A percentile compares a stretch with the other conserved stretches of the same genome.
These are phyloP conservation scores for Proliferodiscus dingleyae DNA, from an alignment of 2,329 filamentous ascomycete genomes.

Conservation along the genomic window DNA sequence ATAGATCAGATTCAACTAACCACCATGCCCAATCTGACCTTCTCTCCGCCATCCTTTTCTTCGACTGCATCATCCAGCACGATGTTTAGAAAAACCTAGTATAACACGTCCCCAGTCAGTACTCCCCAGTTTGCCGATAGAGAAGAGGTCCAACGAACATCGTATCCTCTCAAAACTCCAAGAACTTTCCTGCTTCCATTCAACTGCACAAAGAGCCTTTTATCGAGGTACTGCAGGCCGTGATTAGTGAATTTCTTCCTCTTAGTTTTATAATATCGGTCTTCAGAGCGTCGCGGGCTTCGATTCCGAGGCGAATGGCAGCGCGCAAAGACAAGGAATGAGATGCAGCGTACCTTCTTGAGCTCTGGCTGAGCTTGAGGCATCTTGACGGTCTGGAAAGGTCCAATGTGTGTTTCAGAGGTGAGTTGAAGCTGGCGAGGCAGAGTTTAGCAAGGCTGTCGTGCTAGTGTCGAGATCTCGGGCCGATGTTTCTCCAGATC, in stretches of 20 bases:
- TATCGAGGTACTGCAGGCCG: slow-evolving; percentile 83
- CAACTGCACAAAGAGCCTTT: slow-evolving; percentile 94
- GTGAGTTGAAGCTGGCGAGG: not conserved
- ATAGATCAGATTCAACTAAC: too few relatives aligned
- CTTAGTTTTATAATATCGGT: slow-evolving; percentile 11
- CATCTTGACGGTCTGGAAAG: slow-evolving; percentile 51
- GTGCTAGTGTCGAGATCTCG: slow-evolving; percentile 20
- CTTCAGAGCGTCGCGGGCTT: slow-evolving; percentile 12
- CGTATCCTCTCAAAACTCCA: slow-evolving; percentile 89
- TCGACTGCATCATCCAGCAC: slow-evolving; percentile 96
- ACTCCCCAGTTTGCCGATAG: not conserved
- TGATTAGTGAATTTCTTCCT: slow-evolving; percentile 55
- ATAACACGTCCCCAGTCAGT: slow-evolving; percentile 17
- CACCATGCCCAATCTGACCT: slow-evolving; percentile 86
- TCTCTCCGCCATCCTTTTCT: slow-evolving; percentile 88
- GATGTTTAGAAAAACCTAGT: slow-evolving; percentile 93
- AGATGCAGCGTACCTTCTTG: slow-evolving; percentile 70
- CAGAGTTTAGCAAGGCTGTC: slow-evolving; percentile 1
- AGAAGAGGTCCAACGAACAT: slow-evolving; percentile 55
- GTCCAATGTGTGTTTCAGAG: slow-evolving; percentile 6
- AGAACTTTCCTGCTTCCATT: slow-evolving; percentile 98
- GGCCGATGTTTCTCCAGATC: slow-evolving; percentile 19
- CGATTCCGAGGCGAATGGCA: slow-evolving; percentile 3
- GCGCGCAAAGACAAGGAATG: slow-evolving; percentile 2
- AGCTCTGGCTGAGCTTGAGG: slow-evolving; percentile 98